A percentile compares a stretch with the other conserved stretches of the same genome.
Conservation (phyloP, 2,329 filamentous ascomycete genomes). For the Macrophomina phaseolina region DNA sequence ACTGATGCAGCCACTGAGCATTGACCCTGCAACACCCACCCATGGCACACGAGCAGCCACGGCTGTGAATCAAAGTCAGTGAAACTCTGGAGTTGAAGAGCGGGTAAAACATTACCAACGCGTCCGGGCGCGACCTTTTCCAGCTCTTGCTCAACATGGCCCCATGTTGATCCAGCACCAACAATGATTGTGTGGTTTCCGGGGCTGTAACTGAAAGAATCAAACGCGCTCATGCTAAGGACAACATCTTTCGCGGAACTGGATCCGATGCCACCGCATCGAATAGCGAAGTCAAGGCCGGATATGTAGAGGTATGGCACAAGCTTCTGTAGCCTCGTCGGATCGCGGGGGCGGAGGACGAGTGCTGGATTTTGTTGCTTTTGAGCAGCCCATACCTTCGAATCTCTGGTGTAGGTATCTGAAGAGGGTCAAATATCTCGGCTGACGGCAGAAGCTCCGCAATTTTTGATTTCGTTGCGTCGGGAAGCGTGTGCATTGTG, state of each 20-base stretch:
- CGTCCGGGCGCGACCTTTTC: conserved; percentile 43
- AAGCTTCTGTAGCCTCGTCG: conserved; percentile 38
- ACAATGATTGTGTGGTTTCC: conserved; percentile 40
- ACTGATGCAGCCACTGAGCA: conserved; percentile 46
- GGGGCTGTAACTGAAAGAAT: conserved; percentile 43
- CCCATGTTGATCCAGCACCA: conserved; percentile 47
- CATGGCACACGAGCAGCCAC: conserved; percentile 45
- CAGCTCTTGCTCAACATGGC: conserved; percentile 44
- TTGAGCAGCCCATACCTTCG: conserved; percentile 41
- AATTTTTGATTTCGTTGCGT: conserved; percentile 25
- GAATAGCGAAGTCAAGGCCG: conserved; percentile 46
- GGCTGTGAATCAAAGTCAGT: conserved; percentile 29
- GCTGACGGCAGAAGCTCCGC: conserved; percentile 28
- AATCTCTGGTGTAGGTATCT: conserved; percentile 32
- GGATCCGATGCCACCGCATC: conserved; percentile 45
- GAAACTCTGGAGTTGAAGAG: no score
- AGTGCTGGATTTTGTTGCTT: conserved; percentile 42
- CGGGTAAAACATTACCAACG: conserved; percentile 32
- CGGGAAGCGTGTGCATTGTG: background rate
- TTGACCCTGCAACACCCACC: conserved; percentile 48
- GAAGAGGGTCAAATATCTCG: conserved; percentile 36
- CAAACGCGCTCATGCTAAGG: conserved; percentile 46
- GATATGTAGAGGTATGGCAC: conserved; percentile 42
- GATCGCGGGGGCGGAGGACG: conserved; percentile 40
- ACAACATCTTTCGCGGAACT: conserved; percentile 46